phyloP scores from a whole-genome alignment of 257 asterid species.

The Solanum chilense region DNA sequence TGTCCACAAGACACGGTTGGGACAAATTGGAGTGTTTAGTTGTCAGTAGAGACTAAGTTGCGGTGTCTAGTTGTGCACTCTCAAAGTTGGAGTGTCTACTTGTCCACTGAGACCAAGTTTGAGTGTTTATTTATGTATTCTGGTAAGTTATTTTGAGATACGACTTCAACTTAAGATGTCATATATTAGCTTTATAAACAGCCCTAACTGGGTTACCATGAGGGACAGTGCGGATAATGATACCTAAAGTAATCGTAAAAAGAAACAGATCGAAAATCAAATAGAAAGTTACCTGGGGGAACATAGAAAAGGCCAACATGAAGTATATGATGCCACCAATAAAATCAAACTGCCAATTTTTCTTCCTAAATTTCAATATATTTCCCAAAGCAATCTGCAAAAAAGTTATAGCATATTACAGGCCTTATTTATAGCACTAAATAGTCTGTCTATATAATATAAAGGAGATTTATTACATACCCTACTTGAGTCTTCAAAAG shows the following conservation, averaged over 20 bases:
- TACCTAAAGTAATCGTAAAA: not conserved
- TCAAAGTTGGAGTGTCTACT: not conserved
- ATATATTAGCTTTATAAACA: not conserved
- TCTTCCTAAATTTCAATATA: constrained; percentile 94
- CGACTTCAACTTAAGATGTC: not conserved
- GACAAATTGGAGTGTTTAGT: not conserved
- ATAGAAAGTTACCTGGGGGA: constrained; percentile 67
- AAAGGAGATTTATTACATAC: constrained; percentile 21
- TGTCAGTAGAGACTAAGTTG: not conserved
- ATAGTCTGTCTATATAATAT: not conserved
- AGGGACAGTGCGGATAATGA: not conserved
- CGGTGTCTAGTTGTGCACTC: not conserved
- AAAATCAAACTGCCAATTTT: constrained; percentile 97
- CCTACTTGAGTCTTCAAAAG: constrained; percentile 99
- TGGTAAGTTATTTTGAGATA: not conserved
- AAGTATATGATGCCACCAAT: constrained; percentile 95
- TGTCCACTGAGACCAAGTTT: not conserved
- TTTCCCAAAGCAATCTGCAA: constrained; percentile 97
- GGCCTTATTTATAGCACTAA: not conserved
- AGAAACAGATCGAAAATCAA: not conserved
- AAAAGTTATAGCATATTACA: not conserved
- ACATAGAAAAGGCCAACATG: constrained; percentile 80
- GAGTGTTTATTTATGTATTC: not conserved
- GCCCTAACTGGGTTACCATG: not conserved
- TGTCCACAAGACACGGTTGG: not conserved